Percentiles rank a stretch among this genome's conserved stretches.
phyloP scores from a whole-genome alignment of 805 yeast genomes.

The Pichia phayaonensis region DNA sequence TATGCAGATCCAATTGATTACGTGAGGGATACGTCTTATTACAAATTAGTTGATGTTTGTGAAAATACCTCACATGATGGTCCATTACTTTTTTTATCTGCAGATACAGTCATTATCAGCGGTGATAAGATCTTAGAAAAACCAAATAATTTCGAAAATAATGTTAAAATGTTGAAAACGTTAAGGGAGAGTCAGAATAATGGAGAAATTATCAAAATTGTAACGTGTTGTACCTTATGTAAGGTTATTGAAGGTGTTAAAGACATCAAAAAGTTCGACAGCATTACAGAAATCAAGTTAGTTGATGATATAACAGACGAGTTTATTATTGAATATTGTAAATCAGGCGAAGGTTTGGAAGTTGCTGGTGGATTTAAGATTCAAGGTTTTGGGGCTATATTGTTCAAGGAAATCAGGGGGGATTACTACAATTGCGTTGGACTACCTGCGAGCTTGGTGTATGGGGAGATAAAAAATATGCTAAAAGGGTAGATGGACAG shows the following conservation, averaged over 20 bases:
- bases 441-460: slow-evolving; percentile 48
- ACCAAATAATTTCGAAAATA: slow-evolving; percentile 52
- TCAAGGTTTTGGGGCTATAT: slow-evolving; percentile 63
- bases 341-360: slow-evolving; percentile 61
- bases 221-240: slow-evolving; percentile 9
- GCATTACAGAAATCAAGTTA: slow-evolving; percentile 28
- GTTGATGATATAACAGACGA: slow-evolving; percentile 42
- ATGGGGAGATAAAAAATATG: background rate
- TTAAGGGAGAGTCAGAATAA: slow-evolving; percentile 35
- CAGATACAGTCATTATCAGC: slow-evolving; percentile 72
- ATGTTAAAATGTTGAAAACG: slow-evolving; percentile 40
- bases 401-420: slow-evolving; percentile 61
- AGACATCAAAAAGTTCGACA: slow-evolving; percentile 3
- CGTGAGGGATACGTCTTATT: slow-evolving; percentile 60
- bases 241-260: background rate
- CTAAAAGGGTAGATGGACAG: no score
- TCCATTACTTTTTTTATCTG: slow-evolving; percentile 39
- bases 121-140: slow-evolving; percentile 66
- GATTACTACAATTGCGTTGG: slow-evolving; percentile 88
- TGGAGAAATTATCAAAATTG: slow-evolving; percentile 15
- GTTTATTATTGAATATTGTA: slow-evolving; percentile 55
- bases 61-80: background rate
- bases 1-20: slow-evolving; percentile 34
- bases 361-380: slow-evolving; percentile 93
- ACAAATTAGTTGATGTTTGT: slow-evolving; percentile 56